Percentiles rank a stretch among this genome's conserved stretches.
Conservation (phyloP, 2,329 filamentous ascomycete species). For the Fusarium vanettenii region DNA sequence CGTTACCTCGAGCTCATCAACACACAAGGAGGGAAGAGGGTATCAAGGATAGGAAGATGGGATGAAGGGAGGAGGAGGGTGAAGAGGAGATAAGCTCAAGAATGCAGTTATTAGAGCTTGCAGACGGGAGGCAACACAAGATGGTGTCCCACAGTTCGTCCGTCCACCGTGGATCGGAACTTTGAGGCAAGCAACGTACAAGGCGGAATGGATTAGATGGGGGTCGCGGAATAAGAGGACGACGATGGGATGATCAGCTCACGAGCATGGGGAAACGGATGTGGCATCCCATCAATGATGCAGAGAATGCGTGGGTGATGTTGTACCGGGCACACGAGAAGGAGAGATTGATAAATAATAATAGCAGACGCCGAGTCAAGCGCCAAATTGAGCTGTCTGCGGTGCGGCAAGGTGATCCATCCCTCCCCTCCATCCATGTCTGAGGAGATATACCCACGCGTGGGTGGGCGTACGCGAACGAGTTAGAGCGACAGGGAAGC, state of each 20-base stretch:
- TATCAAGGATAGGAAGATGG: not conserved
- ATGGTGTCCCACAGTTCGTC: slow-evolving; percentile 1
- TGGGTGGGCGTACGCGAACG: not conserved
- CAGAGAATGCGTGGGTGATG: slow-evolving; percentile 4
- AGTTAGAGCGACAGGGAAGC: not conserved
- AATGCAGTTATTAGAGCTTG: slow-evolving; percentile 9
- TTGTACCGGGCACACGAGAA: slow-evolving; percentile 4
- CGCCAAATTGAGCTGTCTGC: not conserved
- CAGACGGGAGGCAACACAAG: not conserved
- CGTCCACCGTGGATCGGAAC: not conserved
- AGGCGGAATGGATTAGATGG: slow-evolving; percentile 9
- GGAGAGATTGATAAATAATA: slow-evolving; percentile 5
- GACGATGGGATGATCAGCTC: slow-evolving; percentile 18
- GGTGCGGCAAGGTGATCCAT: not conserved
- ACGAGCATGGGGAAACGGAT: not conserved
- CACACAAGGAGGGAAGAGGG: not conserved
- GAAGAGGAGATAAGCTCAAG: slow-evolving; percentile 1
- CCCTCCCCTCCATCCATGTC: not conserved
- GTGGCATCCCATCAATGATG: not conserved
- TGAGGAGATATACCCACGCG: not conserved
- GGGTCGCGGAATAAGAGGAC: slow-evolving; percentile 22
- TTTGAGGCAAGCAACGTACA: slow-evolving; percentile 4
- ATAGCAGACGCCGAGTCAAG: slow-evolving; percentile 16
- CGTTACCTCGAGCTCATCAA: slow-evolving; percentile 17
- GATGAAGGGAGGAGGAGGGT: not conserved